Conservation (phyloP, 306 rosid genomes). For the Fagus crenata region DNA sequence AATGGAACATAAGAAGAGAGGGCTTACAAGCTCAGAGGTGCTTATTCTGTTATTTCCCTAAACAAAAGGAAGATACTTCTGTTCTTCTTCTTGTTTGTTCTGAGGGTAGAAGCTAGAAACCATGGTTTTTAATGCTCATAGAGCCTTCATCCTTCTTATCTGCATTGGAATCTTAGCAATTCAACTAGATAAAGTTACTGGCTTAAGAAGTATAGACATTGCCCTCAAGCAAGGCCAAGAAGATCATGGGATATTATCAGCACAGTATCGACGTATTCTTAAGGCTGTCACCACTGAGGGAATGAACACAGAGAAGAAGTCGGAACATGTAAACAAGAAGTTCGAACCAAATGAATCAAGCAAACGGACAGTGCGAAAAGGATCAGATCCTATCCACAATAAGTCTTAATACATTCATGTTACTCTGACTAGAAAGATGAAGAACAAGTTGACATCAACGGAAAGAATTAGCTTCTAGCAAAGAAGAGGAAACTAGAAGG, state of each 20-base stretch:
- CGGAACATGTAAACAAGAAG: conserved; percentile 37
- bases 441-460: conserved; percentile 38
- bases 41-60: conserved; percentile 43
- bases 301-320: conserved; percentile 43
- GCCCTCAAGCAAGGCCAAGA: conserved; percentile 47
- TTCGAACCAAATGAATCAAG: conserved; percentile 72
- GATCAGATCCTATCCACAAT: conserved; percentile 98
- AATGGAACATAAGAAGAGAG: conserved; percentile 51
- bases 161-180: conserved; percentile 56
- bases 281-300: conserved; percentile 37
- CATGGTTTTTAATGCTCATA: conserved; percentile 55
- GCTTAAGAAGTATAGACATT: conserved; percentile 49
- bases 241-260: conserved; percentile 33
- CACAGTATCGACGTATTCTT: conserved; percentile 41
- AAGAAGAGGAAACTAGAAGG: conserved; percentile 46
- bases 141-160: conserved; percentile 51
- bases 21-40: conserved; percentile 26
- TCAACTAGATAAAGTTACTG: conserved; percentile 46
- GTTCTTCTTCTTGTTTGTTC: conserved; percentile 45
- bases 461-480: conserved; percentile 29
- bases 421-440: conserved; percentile 34
- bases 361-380: conserved; percentile 78
- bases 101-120: conserved; percentile 42
- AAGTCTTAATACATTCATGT: conserved; percentile 39
- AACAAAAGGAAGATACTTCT: conserved; percentile 35